Conservation (phyloP, 2,329 filamentous ascomycete species). For the Penicillium sp. region DNA sequence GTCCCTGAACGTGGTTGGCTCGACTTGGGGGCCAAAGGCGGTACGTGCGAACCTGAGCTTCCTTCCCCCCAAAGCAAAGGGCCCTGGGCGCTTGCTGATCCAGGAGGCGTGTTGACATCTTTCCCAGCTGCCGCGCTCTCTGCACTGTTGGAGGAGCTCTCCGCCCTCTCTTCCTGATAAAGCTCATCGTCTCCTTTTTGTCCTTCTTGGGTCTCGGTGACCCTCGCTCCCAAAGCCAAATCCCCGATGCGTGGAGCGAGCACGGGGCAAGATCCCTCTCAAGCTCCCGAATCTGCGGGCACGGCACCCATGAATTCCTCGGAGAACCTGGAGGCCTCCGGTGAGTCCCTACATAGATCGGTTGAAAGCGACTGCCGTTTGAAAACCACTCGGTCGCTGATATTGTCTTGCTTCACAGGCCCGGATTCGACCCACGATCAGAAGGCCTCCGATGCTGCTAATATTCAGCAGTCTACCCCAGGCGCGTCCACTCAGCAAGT, state of each 20-base stretch:
- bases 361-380: neutral
- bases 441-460: slow-evolving; percentile 23
- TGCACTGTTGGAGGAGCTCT: slow-evolving; percentile 5
- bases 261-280: slow-evolving; percentile 32
- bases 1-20: slow-evolving; percentile 8
- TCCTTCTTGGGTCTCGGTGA: slow-evolving; percentile 8
- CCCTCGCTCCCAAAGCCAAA: slow-evolving; percentile 11
- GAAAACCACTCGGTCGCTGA: neutral
- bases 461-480: slow-evolving; percentile 19
- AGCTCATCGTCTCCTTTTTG: slow-evolving; percentile 10
- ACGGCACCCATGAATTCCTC: slow-evolving; percentile 38
- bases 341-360: slow-evolving; percentile 25
- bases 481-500: slow-evolving; percentile 19
- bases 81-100: slow-evolving; percentile 13
- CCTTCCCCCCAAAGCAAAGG: slow-evolving; percentile 4
- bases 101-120: slow-evolving; percentile 17
- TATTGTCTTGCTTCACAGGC: slow-evolving; percentile 16
- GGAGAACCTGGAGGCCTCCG: slow-evolving; percentile 22
- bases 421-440: slow-evolving; percentile 27
- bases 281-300: slow-evolving; percentile 30
- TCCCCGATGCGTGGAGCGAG: slow-evolving; percentile 37
- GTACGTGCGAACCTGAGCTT: slow-evolving; percentile 14
- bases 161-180: neutral
- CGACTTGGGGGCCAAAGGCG: slow-evolving; percentile 15
- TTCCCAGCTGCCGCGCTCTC: slow-evolving; percentile 6